These are phyloP conservation scores for Flaveria linearis DNA, from an alignment of 129 eudicot species.

Conservation along the genomic window DNA sequence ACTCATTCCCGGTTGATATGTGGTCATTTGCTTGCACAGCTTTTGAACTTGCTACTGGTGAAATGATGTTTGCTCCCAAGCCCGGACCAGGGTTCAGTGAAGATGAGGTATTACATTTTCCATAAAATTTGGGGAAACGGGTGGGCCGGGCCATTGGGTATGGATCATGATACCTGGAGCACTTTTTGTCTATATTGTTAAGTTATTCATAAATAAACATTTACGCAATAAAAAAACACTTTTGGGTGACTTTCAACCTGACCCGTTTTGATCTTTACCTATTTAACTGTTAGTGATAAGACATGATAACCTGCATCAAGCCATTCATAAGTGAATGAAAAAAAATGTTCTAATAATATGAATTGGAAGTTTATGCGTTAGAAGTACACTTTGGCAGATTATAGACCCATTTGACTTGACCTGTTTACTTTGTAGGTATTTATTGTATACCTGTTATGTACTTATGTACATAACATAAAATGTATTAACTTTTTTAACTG, in stretches of 20 bases:
- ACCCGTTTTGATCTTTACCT: not conserved
- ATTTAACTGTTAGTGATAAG: not conserved
- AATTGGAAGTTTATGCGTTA: not conserved
- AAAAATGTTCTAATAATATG: not conserved
- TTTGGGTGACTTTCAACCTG: not conserved
- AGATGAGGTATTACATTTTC: conserved; percentile 68
- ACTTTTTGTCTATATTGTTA: not conserved
- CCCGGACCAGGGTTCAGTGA: conserved; percentile 84
- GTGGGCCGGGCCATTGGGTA: not conserved
- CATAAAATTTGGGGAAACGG: not conserved
- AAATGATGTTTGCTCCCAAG: conserved; percentile 97
- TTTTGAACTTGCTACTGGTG: conserved; percentile 98
- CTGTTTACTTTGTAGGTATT: not conserved
- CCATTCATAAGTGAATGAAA: not conserved
- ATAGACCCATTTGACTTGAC: not conserved
- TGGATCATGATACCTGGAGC: too few relatives aligned
- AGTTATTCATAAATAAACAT: not conserved
- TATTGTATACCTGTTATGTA: too few relatives aligned
- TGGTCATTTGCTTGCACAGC: conserved; percentile 99
- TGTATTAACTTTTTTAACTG: not conserved
- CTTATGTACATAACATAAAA: not conserved
- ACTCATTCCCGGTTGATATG: conserved; percentile 83
- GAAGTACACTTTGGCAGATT: not conserved
- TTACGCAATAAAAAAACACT: not conserved
- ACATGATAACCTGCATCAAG: not conserved